Conservation (phyloP, 768 basidiomycete species). For the Macrolepiota albuminosa region DNA sequence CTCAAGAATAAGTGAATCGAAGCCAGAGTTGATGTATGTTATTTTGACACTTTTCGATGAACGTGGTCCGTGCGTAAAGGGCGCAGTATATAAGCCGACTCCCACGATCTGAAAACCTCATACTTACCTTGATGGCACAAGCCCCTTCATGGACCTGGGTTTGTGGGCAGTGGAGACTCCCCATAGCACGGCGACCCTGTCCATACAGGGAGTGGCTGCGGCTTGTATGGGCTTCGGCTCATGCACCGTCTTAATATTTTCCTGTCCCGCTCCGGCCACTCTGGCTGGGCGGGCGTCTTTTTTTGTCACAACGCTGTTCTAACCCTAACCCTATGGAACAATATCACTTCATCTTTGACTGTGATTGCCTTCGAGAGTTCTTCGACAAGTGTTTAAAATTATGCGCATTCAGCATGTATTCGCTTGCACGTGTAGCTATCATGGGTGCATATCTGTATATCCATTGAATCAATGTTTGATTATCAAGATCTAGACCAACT, state of each 20-base stretch:
- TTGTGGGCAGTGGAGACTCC: conserved; percentile 51
- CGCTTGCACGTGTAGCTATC: not conserved
- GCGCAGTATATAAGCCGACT: conserved; percentile 25
- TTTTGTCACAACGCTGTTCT: conserved; percentile 24
- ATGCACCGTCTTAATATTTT: conserved; percentile 65
- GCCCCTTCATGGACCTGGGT: conserved; percentile 49
- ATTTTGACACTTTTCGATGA: not conserved
- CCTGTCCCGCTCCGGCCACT: conserved; percentile 52
- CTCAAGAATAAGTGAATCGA: not conserved
- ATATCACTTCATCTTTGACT: not conserved
- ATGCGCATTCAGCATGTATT: too few species aligned
- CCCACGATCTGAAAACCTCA: conserved; percentile 22
- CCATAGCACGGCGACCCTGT: conserved; percentile 74
- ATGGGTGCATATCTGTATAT: not conserved
- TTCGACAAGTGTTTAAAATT: too few species aligned
- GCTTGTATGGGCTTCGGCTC: conserved; percentile 58
- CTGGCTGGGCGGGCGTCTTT: conserved; percentile 37
- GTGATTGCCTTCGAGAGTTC: too few species aligned
- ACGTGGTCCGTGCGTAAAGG: conserved; percentile 34
- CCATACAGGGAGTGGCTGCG: conserved; percentile 49
- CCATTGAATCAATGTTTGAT: not conserved
- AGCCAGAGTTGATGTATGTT: not conserved
- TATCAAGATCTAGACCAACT: not conserved
- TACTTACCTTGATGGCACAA: conserved; percentile 66
- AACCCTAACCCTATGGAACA: conserved; percentile 40